A percentile compares a stretch with the other conserved stretches of the same genome.
phyloP scores from a whole-genome alignment of 495 filamentous ascomycete species.

The Hypoxylon crocopeplum region DNA sequence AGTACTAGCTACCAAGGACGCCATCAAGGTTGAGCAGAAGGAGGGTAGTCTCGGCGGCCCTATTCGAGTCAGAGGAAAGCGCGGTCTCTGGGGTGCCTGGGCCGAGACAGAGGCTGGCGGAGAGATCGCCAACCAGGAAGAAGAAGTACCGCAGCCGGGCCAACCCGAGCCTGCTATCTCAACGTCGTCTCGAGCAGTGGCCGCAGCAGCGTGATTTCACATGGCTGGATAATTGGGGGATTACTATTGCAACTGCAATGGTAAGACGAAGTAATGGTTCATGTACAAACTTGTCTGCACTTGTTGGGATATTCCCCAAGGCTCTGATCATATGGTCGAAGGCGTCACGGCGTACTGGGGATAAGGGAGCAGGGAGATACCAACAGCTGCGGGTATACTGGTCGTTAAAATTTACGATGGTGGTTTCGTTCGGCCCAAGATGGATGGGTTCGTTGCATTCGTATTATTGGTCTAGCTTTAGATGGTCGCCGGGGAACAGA shows the following conservation, averaged over 20 bases:
- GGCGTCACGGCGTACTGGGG: conserved; percentile 39
- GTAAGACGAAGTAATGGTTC: conserved; percentile 37
- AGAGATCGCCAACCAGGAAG: conserved; percentile 53
- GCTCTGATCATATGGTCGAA: conserved; percentile 33
- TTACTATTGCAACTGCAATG: neutral
- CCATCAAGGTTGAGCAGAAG: conserved; percentile 95
- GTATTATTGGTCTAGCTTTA: conserved; percentile 12
- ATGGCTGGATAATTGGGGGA: conserved; percentile 9
- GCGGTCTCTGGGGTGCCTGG: conserved; percentile 94
- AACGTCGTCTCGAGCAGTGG: conserved; percentile 41
- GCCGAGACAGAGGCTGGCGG: conserved; percentile 81
- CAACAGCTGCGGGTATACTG: conserved; percentile 41
- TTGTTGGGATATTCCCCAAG: conserved; percentile 38
- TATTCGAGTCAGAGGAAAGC: conserved; percentile 83
- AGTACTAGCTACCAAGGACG: conserved; percentile 96
- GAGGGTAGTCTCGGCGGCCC: conserved; percentile 72
- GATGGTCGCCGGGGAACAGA: conserved; percentile 5
- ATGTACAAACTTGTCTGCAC: conserved; percentile 44
- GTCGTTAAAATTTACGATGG: conserved; percentile 36
- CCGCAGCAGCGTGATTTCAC: conserved; percentile 39
- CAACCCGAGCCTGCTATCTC: conserved; percentile 44
- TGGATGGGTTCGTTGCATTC: conserved; percentile 20
- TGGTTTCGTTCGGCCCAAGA: conserved; percentile 13
- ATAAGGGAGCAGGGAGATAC: conserved; percentile 37
- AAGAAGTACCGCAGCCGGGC: conserved; percentile 40